These are phyloP conservation scores for Fusarium domesticum DNA, from an alignment of 2,329 filamentous ascomycete genomes.

Conservation along the genomic window DNA sequence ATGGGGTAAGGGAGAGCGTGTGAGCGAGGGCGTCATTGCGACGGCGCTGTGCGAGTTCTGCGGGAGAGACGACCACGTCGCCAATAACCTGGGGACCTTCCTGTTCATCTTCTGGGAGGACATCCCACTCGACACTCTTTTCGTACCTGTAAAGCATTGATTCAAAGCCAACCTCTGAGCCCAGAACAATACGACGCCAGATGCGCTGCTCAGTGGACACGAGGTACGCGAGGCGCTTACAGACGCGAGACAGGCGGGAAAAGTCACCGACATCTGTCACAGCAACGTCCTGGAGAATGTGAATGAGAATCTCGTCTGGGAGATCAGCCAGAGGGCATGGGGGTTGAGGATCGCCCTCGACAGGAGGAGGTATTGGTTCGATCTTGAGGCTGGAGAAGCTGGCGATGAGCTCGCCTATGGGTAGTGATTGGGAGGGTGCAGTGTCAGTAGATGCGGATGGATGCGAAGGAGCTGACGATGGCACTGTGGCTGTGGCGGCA, in stretches of 20 bases:
- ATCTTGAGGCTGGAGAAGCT: conserved; percentile 73
- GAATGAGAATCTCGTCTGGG: conserved; percentile 79
- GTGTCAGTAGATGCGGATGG: conserved; percentile 41
- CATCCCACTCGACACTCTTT: conserved; percentile 56
- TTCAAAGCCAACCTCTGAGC: conserved; percentile 70
- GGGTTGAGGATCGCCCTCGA: conserved; percentile 68
- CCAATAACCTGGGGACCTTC: conserved; percentile 33
- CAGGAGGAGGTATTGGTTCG: conserved; percentile 60
- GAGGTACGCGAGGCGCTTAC: conserved; percentile 82
- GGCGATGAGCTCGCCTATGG: conserved; percentile 67
- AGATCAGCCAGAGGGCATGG: conserved; percentile 76
- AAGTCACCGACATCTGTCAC: conserved; percentile 73
- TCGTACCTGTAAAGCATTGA: conserved; percentile 81
- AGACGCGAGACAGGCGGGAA: conserved; percentile 72
- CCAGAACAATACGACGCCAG: conserved; percentile 76
- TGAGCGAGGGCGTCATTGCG: conserved; percentile 34
- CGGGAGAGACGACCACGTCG: conserved; percentile 34
- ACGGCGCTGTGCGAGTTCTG: conserved; percentile 36
- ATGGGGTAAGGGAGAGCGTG: conserved; percentile 43
- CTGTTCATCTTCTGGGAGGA: conserved; percentile 38
- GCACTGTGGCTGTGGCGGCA: not conserved
- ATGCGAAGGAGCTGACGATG: conserved; percentile 2
- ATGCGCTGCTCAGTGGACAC: conserved; percentile 79
- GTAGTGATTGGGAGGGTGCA: conserved; percentile 46
- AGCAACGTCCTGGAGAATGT: conserved; percentile 73